A percentile compares a stretch with the other conserved stretches of the same genome.
phyloP scores from a whole-genome alignment of 805 yeast genomes.

The Candida ovalis region DNA sequence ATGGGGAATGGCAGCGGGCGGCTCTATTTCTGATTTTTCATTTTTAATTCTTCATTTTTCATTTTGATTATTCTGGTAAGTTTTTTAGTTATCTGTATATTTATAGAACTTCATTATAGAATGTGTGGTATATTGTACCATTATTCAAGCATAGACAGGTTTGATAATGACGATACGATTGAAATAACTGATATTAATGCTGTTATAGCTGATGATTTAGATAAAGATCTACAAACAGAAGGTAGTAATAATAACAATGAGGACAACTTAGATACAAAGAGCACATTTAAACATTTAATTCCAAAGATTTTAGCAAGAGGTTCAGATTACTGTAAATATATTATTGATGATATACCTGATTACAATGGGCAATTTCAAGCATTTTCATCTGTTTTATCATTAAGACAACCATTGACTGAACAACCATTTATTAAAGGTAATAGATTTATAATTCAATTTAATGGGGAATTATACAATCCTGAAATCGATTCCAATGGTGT shows the following conservation, averaged over 20 bases:
- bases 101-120: background rate
- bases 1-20: background rate
- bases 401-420: conserved; percentile 70
- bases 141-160: conserved; percentile 11
- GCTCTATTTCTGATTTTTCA: background rate
- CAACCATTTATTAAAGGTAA: conserved; percentile 56
- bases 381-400: conserved; percentile 72
- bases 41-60: background rate
- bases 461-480: conserved; percentile 81
- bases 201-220: conserved; percentile 5
- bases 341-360: conserved; percentile 5
- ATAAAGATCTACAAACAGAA: too few relatives aligned
- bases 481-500: conserved; percentile 36
- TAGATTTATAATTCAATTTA: conserved; percentile 62
- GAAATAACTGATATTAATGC: conserved; percentile 9
- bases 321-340: conserved; percentile 48
- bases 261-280: too few relatives aligned
- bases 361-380: conserved; percentile 29
- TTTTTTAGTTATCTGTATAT: background rate
- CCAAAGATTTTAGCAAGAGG: conserved; percentile 57
- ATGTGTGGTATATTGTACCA: conserved; percentile 60
- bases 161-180: conserved; percentile 1
- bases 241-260: too few relatives aligned
- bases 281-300: conserved; percentile 32
- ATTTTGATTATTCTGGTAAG: background rate